These are phyloP conservation scores for Debaryomycetaceae sp. DNA, from an alignment of 1,139 yeast genomes.

Conservation along the genomic window DNA sequence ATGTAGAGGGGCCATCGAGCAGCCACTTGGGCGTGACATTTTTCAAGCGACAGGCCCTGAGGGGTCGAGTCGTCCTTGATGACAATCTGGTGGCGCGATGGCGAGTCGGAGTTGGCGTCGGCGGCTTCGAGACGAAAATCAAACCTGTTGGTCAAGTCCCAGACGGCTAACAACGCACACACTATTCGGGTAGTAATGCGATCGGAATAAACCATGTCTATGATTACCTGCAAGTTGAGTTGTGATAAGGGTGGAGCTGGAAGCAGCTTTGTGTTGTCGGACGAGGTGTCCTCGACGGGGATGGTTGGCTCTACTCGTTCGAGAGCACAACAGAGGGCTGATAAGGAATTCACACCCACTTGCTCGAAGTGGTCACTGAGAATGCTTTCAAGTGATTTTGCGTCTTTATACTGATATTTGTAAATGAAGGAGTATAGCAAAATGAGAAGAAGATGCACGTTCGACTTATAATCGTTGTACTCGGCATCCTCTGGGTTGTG, in stretches of 20 bases:
- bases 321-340: slow-evolving; percentile 17
- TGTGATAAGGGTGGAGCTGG: slow-evolving; percentile 6
- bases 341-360: slow-evolving; percentile 9
- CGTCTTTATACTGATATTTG: slow-evolving; percentile 1
- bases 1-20: slow-evolving; percentile 13
- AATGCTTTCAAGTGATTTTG: background rate
- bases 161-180: slow-evolving; percentile 29
- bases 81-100: background rate
- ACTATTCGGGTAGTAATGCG: slow-evolving; percentile 25
- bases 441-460: slow-evolving; percentile 17
- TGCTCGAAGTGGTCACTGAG: slow-evolving; percentile 3
- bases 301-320: slow-evolving; percentile 15
- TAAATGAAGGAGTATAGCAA: slow-evolving; percentile 13
- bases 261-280: slow-evolving; percentile 1
- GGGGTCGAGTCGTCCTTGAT: background rate
- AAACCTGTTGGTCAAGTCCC: slow-evolving; percentile 26
- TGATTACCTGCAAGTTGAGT: slow-evolving; percentile 11
- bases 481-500: slow-evolving; percentile 2
- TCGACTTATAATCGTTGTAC: slow-evolving; percentile 14
- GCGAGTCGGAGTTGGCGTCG: background rate
- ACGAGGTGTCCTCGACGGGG: slow-evolving; percentile 1
- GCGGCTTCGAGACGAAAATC: background rate
- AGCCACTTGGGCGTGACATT: slow-evolving; percentile 6
- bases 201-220: slow-evolving; percentile 15
- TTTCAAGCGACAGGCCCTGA: background rate